Evolutionary conservation across 148 eudicot genomes (phyloP).

Genomic region (Diospyros lotus): DNA sequence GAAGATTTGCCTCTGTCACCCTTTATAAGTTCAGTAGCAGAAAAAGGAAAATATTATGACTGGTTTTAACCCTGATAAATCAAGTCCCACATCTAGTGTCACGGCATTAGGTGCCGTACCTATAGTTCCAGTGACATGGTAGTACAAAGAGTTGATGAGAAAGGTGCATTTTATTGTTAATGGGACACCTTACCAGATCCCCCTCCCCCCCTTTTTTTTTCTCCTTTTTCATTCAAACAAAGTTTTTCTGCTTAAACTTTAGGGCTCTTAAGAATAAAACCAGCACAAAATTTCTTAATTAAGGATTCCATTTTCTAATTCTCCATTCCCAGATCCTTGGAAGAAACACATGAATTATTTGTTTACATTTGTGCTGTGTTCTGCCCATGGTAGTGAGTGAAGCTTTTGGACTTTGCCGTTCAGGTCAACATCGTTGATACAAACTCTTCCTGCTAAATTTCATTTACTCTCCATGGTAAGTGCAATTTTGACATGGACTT

Average conservation of each 20-base stretch:
- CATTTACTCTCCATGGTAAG: conserved; percentile 45
- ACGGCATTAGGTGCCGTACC: too few relatives aligned
- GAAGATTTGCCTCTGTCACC: neutral
- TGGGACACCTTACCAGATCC: too few relatives aligned
- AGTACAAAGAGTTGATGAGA: too few relatives aligned
- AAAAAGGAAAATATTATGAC: too few relatives aligned
- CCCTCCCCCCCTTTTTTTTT: too few relatives aligned
- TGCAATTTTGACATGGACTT: neutral
- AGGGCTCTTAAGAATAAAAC: too few relatives aligned
- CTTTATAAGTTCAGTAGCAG: neutral
- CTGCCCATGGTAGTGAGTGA: conserved; percentile 8
- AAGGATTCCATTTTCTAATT: neutral
- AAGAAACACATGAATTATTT: conserved; percentile 1
- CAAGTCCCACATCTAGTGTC: too few relatives aligned
- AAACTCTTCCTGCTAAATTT: conserved; percentile 52
- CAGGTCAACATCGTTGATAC: conserved; percentile 47
- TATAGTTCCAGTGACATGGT: too few relatives aligned
- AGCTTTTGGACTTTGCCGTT: conserved; percentile 16
- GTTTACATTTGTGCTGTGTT: neutral
- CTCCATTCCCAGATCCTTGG: neutral
- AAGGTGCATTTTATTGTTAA: too few relatives aligned
- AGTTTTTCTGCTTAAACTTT: too few relatives aligned
- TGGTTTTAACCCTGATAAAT: too few relatives aligned
- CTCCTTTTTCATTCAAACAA: too few relatives aligned
- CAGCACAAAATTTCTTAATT: neutral